Evolutionary conservation across 2,329 filamentous ascomycete genomes (phyloP).

Genomic region (Shiraia bambusicola): DNA sequence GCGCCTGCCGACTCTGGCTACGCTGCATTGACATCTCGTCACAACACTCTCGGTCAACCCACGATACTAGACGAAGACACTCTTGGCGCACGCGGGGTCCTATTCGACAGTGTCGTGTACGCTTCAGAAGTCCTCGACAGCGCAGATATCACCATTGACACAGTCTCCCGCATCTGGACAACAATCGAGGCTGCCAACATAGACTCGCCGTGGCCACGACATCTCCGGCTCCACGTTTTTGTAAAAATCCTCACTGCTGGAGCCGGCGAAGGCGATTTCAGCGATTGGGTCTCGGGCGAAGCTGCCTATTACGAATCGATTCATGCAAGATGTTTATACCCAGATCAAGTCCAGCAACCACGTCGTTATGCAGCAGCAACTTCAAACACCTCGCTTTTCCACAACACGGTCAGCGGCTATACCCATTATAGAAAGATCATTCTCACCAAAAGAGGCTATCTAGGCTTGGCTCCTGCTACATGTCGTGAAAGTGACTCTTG

Average conservation of each 20-base stretch:
- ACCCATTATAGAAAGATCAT: conserved; percentile 7
- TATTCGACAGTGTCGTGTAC: not conserved
- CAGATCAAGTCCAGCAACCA: not conserved
- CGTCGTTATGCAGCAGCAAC: not conserved
- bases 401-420: conserved; percentile 2
- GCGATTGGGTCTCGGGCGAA: conserved; percentile 1
- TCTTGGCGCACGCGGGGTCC: not conserved
- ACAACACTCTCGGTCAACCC: not conserved
- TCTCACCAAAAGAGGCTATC: conserved; percentile 6
- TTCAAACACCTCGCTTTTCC: conserved; percentile 2
- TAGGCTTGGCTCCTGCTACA: conserved; percentile 7
- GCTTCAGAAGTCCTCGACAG: not conserved
- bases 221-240: not conserved
- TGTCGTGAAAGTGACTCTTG: no score
- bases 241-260: conserved; percentile 1
- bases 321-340: not conserved
- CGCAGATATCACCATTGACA: not conserved
- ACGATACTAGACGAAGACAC: not conserved
- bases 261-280: not conserved
- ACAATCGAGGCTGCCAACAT: not conserved
- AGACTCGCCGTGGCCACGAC: not conserved
- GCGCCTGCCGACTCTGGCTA: conserved; percentile 6
- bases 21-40: conserved; percentile 1
- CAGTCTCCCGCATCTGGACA: not conserved
- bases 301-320: conserved; percentile 1